Evolutionary conservation across 805 yeast genomes (phyloP), one percentile per base, ranked within the genome.

Genomic region (Saccharomycopsis microspora): DNA sequence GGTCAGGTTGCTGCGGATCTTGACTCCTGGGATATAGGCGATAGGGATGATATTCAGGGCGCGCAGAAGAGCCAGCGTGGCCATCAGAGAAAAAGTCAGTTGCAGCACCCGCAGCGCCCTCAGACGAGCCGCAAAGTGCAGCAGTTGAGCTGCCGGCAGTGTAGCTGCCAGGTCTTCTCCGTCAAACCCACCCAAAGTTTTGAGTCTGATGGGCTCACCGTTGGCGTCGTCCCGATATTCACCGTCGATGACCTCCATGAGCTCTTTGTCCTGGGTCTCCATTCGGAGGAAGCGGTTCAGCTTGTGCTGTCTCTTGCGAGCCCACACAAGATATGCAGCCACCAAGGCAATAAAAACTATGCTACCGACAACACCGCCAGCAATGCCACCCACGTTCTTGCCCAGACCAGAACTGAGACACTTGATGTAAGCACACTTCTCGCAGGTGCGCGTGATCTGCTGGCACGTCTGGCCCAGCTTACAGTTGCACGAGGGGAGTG

Each of bases 1-100:
- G 6, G 48, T 66, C 47, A 65, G 65, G 5, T 70, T 67, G 42
- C 75, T 71, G 30, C 82, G 68, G 28, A 78, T 76, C 4, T 88
- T 85, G 41, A 88, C 96, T 36, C 97, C 97, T 0, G 97, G 97
- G 51, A 89, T 85, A 60, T 88, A 89, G 3, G 95, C 95, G 49
- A 90, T 82, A 19, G 96, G 96, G 52, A 89, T 74, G 54, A 89
- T 80, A 62, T 89, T 88, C 9, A 95, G 84, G 3, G 94, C 94
- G 56, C 82, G 78, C 7, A 93, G 81, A 43, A 81, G 70, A 9
- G 81, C 75, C 5, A 88, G 75, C 32, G 84, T 75, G 5, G 89
- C 83, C 33, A 68, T 54, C 42, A 65, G 56, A 4, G 54, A 29
- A 29, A 51, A 44, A 3, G 54, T 41, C 8, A 35, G 31, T 5